Evolutionary conservation across 768 basidiomycete genomes (phyloP).

Genomic region (Cytidiella melzeri): DNA sequence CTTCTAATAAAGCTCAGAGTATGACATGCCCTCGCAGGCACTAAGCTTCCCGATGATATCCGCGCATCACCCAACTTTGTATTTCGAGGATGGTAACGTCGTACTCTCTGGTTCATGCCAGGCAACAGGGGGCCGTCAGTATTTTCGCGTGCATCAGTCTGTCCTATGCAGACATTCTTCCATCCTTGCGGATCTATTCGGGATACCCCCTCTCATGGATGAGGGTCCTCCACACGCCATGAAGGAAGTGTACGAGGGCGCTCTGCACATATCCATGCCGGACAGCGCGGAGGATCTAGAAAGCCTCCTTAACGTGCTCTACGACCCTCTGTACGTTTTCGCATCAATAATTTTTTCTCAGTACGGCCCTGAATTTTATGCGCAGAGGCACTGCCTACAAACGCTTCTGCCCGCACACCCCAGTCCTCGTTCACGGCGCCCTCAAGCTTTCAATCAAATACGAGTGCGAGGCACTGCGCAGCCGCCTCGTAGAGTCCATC

Average conservation of each 20-base stretch:
- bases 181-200: slow-evolving; percentile 24
- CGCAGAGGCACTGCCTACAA: slow-evolving; percentile 23
- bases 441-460: slow-evolving; percentile 32
- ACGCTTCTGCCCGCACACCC: slow-evolving; percentile 27
- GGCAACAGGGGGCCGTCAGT: slow-evolving; percentile 10
- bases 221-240: slow-evolving; percentile 6
- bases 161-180: slow-evolving; percentile 22
- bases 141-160: slow-evolving; percentile 24
- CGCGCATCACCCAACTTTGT: slow-evolving; percentile 23
- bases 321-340: slow-evolving; percentile 25
- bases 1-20: too few species aligned
- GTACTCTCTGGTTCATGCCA: slow-evolving; percentile 20
- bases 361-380: background rate
- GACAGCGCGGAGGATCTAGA: slow-evolving; percentile 23
- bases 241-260: slow-evolving; percentile 24
- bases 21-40: too few species aligned
- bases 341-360: background rate
- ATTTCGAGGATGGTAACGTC: slow-evolving; percentile 28
- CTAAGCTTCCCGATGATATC: background rate
- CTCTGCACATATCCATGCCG: slow-evolving; percentile 24
- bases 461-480: slow-evolving; percentile 27
- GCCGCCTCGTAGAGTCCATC: slow-evolving; percentile 26
- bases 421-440: slow-evolving; percentile 25
- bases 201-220: slow-evolving; percentile 18
- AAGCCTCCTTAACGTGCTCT: slow-evolving; percentile 22